A percentile compares a stretch with the other conserved stretches of the same genome.
Conservation (phyloP, 176 grass and related monocot genomes). For the Hordeum marinum region DNA sequence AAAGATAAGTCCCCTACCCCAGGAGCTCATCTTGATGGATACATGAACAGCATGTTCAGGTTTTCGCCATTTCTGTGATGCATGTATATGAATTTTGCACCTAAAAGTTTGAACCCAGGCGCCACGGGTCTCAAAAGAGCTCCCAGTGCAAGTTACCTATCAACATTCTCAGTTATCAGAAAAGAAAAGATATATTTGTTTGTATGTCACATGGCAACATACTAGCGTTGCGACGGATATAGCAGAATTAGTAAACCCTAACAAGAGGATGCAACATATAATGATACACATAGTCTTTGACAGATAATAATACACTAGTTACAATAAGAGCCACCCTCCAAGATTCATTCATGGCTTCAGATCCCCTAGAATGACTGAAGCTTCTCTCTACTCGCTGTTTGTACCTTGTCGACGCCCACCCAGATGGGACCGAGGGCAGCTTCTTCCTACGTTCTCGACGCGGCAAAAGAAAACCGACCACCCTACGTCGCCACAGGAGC, state of each 20-base stretch:
- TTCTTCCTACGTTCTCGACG: neutral
- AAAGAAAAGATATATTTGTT: neutral
- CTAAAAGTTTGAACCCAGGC: neutral
- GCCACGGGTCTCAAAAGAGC: neutral
- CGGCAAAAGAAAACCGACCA: neutral
- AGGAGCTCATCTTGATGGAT: no score
- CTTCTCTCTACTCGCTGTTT: neutral
- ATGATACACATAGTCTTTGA: neutral
- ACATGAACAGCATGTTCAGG: neutral
- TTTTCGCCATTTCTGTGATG: neutral
- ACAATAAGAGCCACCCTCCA: neutral
- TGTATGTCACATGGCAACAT: neutral
- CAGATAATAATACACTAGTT: neutral
- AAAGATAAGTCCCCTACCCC: no score
- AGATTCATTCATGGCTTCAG: neutral
- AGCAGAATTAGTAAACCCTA: constrained; percentile 2
- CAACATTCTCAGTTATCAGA: neutral
- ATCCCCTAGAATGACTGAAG: neutral
- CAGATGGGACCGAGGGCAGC: neutral
- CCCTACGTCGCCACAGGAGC: constrained; percentile 2
- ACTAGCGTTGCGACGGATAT: neutral
- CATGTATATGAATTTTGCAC: neutral
- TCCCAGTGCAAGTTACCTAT: neutral
- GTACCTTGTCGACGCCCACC: neutral
- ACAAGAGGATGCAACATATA: neutral